Evolutionary conservation across 306 rosid genomes (phyloP).

Genomic region (Lupinus albus): DNA sequence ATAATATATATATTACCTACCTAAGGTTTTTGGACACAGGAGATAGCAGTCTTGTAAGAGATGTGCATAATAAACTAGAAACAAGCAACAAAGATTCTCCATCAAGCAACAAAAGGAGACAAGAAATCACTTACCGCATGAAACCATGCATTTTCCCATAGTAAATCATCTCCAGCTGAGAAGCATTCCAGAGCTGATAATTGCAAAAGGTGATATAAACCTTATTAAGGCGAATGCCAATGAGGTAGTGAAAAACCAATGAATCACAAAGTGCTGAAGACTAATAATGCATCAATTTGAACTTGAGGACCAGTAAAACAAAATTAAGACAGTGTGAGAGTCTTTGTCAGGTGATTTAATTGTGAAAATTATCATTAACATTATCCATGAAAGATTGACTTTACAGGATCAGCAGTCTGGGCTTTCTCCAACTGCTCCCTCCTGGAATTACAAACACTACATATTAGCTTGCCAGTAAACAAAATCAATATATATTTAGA

Average conservation of each 20-base stretch:
- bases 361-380: slow-evolving; percentile 5
- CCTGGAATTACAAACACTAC: slow-evolving; percentile 49
- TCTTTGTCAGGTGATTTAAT: slow-evolving; percentile 4
- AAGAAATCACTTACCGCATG: slow-evolving; percentile 67
- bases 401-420: slow-evolving; percentile 84
- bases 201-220: slow-evolving; percentile 27
- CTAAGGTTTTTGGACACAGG: not conserved
- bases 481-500: slow-evolving; percentile 7
- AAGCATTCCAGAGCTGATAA: slow-evolving; percentile 95
- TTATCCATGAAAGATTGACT: slow-evolving; percentile 35
- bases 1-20: not conserved
- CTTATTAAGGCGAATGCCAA: slow-evolving; percentile 29
- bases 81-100: slow-evolving; percentile 14
- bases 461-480: slow-evolving; percentile 39
- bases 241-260: not conserved
- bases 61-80: not conserved
- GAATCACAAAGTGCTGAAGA: slow-evolving; percentile 14
- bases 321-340: not conserved
- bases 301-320: slow-evolving; percentile 16
- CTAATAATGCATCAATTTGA: slow-evolving; percentile 19
- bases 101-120: slow-evolving; percentile 32
- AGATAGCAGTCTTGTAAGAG: not conserved
- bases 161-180: slow-evolving; percentile 91
- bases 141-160: slow-evolving; percentile 96
- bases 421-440: slow-evolving; percentile 91